Evolutionary conservation across 257 asterid species (phyloP).

Genomic region (Solanum gandarillasii): DNA sequence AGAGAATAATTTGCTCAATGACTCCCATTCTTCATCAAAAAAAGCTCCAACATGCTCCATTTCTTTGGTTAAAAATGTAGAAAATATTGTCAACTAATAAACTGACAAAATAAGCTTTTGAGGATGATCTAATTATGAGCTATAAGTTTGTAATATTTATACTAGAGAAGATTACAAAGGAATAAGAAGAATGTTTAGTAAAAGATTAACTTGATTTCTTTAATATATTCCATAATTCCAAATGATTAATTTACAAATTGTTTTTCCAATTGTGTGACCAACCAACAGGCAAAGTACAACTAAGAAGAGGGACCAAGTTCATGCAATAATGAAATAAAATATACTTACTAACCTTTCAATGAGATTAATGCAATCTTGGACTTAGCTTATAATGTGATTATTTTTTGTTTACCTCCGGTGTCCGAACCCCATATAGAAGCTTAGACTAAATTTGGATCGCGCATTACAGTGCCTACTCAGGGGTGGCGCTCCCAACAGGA

Average conservation of each 20-base stretch:
- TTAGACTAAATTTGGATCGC: no score
- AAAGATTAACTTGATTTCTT: conserved; percentile 36
- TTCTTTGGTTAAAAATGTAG: not conserved
- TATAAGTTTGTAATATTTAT: conserved; percentile 27
- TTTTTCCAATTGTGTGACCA: conserved; percentile 34
- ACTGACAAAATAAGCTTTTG: not conserved
- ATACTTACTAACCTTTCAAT: not conserved
- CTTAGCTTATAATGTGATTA: conserved; percentile 1
- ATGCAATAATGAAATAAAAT: conserved; percentile 25
- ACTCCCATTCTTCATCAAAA: conserved; percentile 65
- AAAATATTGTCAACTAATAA: not conserved
- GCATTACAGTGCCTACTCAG: rapidly evolving
- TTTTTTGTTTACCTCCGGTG: not conserved
- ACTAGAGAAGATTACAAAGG: conserved; percentile 11
- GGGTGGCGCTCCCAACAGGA: not conserved
- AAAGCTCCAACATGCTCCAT: conserved; percentile 53
- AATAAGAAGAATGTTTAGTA: conserved; percentile 7
- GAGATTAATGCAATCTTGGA: conserved; percentile 10
- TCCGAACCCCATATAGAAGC: no score
- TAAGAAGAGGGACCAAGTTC: conserved; percentile 31
- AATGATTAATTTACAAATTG: conserved; percentile 24
- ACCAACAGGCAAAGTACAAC: conserved; percentile 54
- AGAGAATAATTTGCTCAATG: conserved; percentile 46
- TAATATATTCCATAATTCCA: conserved; percentile 17
- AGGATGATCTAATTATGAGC: conserved; percentile 1